phyloP scores from a whole-genome alignment of 495 filamentous ascomycete genomes.

The Podospora pseudoanserina region DNA sequence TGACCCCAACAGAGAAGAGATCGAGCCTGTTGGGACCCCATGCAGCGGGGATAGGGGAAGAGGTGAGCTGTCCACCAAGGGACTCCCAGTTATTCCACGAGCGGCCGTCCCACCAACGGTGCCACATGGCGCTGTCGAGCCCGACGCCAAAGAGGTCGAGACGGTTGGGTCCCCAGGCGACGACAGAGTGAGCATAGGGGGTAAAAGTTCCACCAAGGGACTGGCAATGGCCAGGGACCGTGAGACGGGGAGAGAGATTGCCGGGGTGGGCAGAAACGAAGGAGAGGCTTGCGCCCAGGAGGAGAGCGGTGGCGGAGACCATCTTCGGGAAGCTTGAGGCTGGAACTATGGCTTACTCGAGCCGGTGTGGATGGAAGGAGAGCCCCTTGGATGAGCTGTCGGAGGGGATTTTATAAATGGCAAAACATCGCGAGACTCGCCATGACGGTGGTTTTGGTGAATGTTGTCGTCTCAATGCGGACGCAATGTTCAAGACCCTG shows the following conservation, averaged over 20 bases:
- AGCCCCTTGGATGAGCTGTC: background rate
- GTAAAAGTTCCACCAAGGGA: background rate
- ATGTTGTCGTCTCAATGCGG: background rate
- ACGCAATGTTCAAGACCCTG: background rate
- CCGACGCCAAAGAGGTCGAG: slow-evolving; percentile 7
- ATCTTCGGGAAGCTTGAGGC: background rate
- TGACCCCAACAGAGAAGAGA: background rate
- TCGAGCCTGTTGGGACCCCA: slow-evolving; percentile 2
- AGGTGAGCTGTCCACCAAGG: background rate
- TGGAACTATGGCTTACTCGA: background rate
- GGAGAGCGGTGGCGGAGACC: background rate
- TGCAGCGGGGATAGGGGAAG: background rate
- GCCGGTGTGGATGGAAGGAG: background rate
- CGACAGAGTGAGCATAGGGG: background rate
- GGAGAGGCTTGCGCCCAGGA: slow-evolving; percentile 2
- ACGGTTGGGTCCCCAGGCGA: background rate
- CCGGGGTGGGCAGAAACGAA: background rate
- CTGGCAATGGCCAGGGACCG: slow-evolving; percentile 1
- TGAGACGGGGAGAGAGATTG: background rate
- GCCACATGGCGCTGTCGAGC: background rate
- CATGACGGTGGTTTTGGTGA: background rate
- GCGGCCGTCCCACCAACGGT: slow-evolving; percentile 3
- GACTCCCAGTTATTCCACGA: background rate
- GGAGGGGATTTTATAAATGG: background rate
- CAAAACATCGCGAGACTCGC: background rate